Evolutionary conservation across 2,329 filamentous ascomycete species (phyloP).

Genomic region (Microsporum canis): DNA sequence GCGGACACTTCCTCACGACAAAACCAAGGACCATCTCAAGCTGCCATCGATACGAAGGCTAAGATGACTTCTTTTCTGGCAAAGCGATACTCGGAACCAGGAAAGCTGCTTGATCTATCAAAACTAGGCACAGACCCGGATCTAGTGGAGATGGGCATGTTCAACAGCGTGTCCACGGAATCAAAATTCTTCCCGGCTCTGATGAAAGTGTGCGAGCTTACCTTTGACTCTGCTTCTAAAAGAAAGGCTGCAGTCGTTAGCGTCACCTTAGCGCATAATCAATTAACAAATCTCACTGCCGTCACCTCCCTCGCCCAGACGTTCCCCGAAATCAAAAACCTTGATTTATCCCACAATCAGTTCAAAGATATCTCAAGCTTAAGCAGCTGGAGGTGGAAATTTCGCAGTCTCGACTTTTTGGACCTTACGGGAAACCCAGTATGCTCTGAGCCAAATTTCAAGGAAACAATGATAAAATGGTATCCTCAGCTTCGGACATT

Average conservation of each 20-base stretch:
- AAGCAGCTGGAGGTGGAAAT: constrained; percentile 65
- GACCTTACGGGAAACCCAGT: constrained; percentile 69
- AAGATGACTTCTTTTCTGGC: constrained; percentile 61
- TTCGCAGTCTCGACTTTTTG: constrained; percentile 67
- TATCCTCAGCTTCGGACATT: constrained; percentile 70
- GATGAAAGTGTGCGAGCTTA: constrained; percentile 71
- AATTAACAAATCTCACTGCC: constrained; percentile 57
- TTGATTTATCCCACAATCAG: constrained; percentile 78
- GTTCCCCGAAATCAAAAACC: constrained; percentile 74
- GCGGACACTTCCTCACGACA: constrained; percentile 13
- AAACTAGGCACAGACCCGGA: constrained; percentile 59
- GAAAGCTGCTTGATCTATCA: constrained; percentile 76
- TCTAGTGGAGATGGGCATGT: constrained; percentile 63
- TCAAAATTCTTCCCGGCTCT: constrained; percentile 86
- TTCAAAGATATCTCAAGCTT: constrained; percentile 58
- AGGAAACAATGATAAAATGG: constrained; percentile 62
- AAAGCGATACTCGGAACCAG: constrained; percentile 57
- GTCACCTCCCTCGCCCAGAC: constrained; percentile 66
- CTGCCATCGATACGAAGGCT: constrained; percentile 49
- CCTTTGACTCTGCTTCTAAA: constrained; percentile 60
- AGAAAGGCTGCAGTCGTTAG: constrained; percentile 70
- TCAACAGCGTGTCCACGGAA: constrained; percentile 57
- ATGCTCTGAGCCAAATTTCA: constrained; percentile 49
- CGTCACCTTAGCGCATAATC: constrained; percentile 71
- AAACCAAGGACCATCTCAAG: constrained; percentile 31